Conservation (phyloP, 2,329 filamentous ascomycete species). For the Didymella sp. region DNA sequence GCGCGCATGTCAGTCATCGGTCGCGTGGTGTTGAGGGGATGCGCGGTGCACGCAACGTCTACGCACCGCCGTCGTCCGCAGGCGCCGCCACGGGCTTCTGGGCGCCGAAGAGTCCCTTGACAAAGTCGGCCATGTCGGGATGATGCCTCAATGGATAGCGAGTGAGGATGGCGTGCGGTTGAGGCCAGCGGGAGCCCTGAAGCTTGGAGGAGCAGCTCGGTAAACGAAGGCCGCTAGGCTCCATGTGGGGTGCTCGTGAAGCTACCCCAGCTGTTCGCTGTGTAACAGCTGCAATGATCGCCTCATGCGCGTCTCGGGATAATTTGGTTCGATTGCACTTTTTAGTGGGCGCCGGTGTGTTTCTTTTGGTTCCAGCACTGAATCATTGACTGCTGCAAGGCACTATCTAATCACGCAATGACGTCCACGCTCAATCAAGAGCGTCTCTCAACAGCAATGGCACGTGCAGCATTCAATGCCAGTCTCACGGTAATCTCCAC, state of each 20-base stretch:
- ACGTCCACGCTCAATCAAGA: background rate
- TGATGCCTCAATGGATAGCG: slow-evolving; percentile 22
- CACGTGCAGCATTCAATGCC: background rate
- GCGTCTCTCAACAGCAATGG: background rate
- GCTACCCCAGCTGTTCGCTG: slow-evolving; percentile 20
- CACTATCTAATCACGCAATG: background rate
- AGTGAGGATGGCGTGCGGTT: slow-evolving; percentile 21
- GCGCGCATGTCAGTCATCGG: slow-evolving; percentile 10
- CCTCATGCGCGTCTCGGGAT: background rate
- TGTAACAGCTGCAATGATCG: background rate
- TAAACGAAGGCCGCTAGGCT: slow-evolving; percentile 30
- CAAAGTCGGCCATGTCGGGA: slow-evolving; percentile 57
- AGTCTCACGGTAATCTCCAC: background rate
- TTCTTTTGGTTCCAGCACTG: too few species aligned
- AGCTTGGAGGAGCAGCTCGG: slow-evolving; percentile 29
- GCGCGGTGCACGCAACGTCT: slow-evolving; percentile 10
- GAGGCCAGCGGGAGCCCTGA: slow-evolving; percentile 26
- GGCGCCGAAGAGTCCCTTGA: slow-evolving; percentile 74
- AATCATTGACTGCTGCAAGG: background rate
- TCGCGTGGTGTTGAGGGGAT: slow-evolving; percentile 21
- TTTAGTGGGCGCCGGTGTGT: too few species aligned
- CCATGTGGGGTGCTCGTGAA: slow-evolving; percentile 32
- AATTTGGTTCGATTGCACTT: background rate
- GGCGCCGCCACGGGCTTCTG: slow-evolving; percentile 65
- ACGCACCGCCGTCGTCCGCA: slow-evolving; percentile 74